Evolutionary conservation across 306 rosid genomes (phyloP), one percentile per base, ranked within the genome.

Genomic region (Lotus japonicus): DNA sequence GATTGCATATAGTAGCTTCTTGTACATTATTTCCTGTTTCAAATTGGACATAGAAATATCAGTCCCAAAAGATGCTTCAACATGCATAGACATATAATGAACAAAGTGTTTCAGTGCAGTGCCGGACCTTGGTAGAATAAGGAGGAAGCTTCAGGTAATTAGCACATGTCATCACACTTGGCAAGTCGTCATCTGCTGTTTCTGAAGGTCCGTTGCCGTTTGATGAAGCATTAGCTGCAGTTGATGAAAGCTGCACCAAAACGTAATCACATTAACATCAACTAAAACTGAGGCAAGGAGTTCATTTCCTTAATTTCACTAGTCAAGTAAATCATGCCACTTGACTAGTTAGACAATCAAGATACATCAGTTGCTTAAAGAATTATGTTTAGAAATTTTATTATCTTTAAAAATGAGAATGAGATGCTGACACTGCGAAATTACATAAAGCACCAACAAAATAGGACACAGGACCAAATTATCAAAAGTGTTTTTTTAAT

Each of bases 121-220:
- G 9, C 50, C 41, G 69, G 80, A 90, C 99, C 97, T 95, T 95
- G 79, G 96, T 90, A 9, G 99, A 95, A 79, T 95, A 95, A 7
- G 99, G 97, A 81, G 99, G 99, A 64, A 95, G 99, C 82, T 95
- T 95, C 73, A 95, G 81, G 85, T 95, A 95, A 86, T 95, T 95
- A 53, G 99, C 99, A 75, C 99, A 95, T 2, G 99, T 95, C 99
- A 95, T 95, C 58, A 95, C 99, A 84, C 99, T 95, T 0, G 99
- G 99, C 85, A 95, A 75, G 75, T 95, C 99, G 58, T 95, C 97
- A 73, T 95, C 99, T 11, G 97, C 95, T 44, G 86, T 71, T 71
- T 95, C 99, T 12, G 87, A 76, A 66, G 87, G 84, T 53, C 95
- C 99, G 4, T 80, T 87, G 46, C 91, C 97, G 56, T 87, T 88